Base-by-base conservation (phyloP, 345 rosid genomes). In the Aurinia saxatilis region DNA sequence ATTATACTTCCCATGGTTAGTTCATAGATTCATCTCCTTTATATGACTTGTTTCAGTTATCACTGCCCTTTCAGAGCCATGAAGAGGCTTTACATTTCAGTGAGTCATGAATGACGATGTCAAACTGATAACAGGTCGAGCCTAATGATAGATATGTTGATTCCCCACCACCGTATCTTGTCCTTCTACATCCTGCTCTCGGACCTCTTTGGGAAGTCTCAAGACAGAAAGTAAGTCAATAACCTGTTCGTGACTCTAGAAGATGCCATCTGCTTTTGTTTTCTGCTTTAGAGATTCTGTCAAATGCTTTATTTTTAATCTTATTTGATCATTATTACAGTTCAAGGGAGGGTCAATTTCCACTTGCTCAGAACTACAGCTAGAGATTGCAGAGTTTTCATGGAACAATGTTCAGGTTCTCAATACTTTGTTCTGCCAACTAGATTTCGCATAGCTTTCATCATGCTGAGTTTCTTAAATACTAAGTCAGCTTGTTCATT, bases 181-280 rank as follows among this genome's bases (percentile, higher is more conserved):
- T 92, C 68, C 79, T 89, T 80, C 75, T 92, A 58, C 98, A 89
- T 79, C 96, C 96, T 31, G 95, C 89, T 55, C 91, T 89, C 2
- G 98, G 96, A 57, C 95, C 95, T 49, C 87, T 88, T 80, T 92
- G 98, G 96, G 91, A 92, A 71, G 84, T 92, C 39, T 73, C 83
- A 39, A 76, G 88, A 73, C 93, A 88, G 75, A 92, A 88, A 81
- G 98, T 83, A 67, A 68, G 72, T 25, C 69, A 47, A 46, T 34
- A 15, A 29, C 50, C 41, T 57, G 58, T 47, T 35, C 51, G 13
- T 51, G 16, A 21, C 55, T 37, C 33, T 46, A 36, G 41, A 62
- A 36, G 34, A 8, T 50, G 14, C 41, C 13, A 10, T 18, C 56
- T 56, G 52, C 30, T 19, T 29, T 25, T 36, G 10, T 44, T 37